These are phyloP conservation scores for Exophiala mesophila DNA, from an alignment of 2,329 filamentous ascomycete genomes.

Conservation along the genomic window DNA sequence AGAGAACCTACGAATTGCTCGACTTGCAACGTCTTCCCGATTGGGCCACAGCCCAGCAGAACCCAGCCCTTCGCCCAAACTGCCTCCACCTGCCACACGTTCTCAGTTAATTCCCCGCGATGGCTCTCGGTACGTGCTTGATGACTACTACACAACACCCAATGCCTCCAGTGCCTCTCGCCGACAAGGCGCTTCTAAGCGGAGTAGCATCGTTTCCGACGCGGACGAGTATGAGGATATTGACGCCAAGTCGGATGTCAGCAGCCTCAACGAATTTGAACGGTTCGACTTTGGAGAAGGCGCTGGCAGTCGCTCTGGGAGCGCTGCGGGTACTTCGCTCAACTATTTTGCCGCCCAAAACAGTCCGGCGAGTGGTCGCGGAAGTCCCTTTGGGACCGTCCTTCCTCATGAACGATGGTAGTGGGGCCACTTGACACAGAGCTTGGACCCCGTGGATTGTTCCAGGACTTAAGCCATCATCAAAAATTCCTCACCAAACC, in stretches of 20 bases:
- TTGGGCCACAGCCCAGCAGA: conserved; percentile 18
- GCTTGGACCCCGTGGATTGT: too few species aligned
- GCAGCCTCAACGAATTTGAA: conserved; percentile 26
- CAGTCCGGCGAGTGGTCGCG: conserved; percentile 13
- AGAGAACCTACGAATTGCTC: conserved; percentile 25
- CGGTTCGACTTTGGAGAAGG: conserved; percentile 22
- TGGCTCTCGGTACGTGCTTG: conserved; percentile 7
- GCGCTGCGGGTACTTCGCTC: conserved; percentile 14
- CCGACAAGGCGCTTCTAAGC: conserved; percentile 1
- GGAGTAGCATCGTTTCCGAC: conserved; percentile 19
- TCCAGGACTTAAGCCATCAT: too few species aligned
- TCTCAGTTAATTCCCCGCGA: conserved; percentile 23
- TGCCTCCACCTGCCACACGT: conserved; percentile 23
- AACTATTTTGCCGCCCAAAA: conserved; percentile 18
- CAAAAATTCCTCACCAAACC: too few species aligned
- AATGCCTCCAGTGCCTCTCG: background rate
- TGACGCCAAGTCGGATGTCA: conserved; percentile 26
- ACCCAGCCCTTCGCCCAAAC: conserved; percentile 21
- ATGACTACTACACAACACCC: background rate
- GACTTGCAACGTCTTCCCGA: conserved; percentile 22
- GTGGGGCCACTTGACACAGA: too few species aligned
- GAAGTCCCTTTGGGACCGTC: conserved; percentile 14
- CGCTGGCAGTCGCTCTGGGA: conserved; percentile 15
- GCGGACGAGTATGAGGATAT: conserved; percentile 26
- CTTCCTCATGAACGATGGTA: conserved; percentile 19